Percentiles rank a stretch among this genome's conserved stretches.
Evolutionary conservation across 805 yeast genomes (phyloP).

Genomic region (Candida ficus): DNA sequence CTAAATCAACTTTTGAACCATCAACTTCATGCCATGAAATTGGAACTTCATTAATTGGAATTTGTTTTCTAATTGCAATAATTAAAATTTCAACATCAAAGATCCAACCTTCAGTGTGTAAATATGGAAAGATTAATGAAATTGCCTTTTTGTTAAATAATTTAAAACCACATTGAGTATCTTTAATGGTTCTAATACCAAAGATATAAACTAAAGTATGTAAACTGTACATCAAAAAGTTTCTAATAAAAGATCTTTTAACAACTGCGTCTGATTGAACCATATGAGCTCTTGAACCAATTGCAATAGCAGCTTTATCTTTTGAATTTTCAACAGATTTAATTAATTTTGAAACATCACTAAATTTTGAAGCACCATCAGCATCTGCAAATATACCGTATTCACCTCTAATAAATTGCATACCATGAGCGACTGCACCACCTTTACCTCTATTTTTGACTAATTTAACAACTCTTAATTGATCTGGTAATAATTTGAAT

Average conservation of each 20-base stretch:
- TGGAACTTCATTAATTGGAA: constrained; percentile 71
- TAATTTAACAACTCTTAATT: constrained; percentile 65
- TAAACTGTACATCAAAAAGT: constrained; percentile 87
- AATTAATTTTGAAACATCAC: constrained; percentile 55
- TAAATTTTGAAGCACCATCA: constrained; percentile 88
- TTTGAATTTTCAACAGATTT: constrained; percentile 30
- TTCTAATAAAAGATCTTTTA: constrained; percentile 82
- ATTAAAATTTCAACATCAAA: constrained; percentile 92
- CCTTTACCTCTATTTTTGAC: constrained; percentile 86
- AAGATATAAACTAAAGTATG: constrained; percentile 82
- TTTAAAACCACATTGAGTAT: constrained; percentile 98
- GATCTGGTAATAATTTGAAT: constrained; percentile 47
- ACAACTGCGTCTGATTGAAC: constrained; percentile 95
- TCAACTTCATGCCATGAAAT: constrained; percentile 96
- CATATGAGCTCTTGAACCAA: constrained; percentile 97
- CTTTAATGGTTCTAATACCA: constrained; percentile 82
- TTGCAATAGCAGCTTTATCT: constrained; percentile 54
- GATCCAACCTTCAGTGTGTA: constrained; percentile 98
- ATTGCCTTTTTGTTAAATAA: constrained; percentile 74
- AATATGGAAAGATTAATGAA: constrained; percentile 65
- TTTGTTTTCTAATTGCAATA: constrained; percentile 65
- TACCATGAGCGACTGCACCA: constrained; percentile 95
- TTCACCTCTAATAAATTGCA: constrained; percentile 67
- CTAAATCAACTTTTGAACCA: constrained; percentile 91
- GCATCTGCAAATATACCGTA: constrained; percentile 91